These are phyloP conservation scores for Saitozyma podzolica DNA, from an alignment of 768 basidiomycete genomes.

Conservation along the genomic window DNA sequence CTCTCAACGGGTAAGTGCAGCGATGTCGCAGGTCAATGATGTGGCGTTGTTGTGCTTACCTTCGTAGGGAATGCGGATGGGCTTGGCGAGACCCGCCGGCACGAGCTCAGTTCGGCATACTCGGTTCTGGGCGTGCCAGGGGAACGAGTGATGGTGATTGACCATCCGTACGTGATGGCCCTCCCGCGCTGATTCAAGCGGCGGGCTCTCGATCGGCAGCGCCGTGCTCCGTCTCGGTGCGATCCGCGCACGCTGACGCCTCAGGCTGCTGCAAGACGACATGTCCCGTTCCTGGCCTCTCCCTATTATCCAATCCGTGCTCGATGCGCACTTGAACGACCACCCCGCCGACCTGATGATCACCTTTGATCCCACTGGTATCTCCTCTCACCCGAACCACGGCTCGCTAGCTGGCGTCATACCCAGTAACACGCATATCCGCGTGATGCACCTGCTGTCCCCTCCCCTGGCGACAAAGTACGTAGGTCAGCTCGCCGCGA, in stretches of 20 bases:
- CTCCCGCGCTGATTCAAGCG: not conserved
- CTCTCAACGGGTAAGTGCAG: slow-evolving; percentile 62
- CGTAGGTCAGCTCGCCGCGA: slow-evolving; percentile 30
- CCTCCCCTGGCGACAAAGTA: slow-evolving; percentile 38
- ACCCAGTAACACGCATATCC: slow-evolving; percentile 51
- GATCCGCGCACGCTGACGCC: not conserved
- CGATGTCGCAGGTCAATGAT: not conserved
- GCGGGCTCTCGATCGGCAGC: too few relatives aligned
- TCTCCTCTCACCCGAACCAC: slow-evolving; percentile 88
- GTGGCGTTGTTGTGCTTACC: not conserved
- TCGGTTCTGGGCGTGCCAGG: slow-evolving; percentile 66
- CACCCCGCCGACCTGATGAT: slow-evolving; percentile 55
- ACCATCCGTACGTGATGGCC: slow-evolving; percentile 65
- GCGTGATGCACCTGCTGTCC: slow-evolving; percentile 21
- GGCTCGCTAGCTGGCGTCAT: slow-evolving; percentile 64
- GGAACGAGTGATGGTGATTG: slow-evolving; percentile 63
- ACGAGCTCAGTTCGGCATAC: slow-evolving; percentile 67
- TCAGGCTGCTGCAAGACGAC: slow-evolving; percentile 67
- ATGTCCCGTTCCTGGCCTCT: slow-evolving; percentile 56
- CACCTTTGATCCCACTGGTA: slow-evolving; percentile 74
- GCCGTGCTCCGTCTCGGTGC: too few relatives aligned
- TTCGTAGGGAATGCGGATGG: slow-evolving; percentile 69
- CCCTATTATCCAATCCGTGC: not conserved
- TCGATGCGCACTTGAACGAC: slow-evolving; percentile 5
- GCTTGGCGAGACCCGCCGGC: slow-evolving; percentile 62